Evolutionary conservation across 2,329 filamentous ascomycete species (phyloP), one percentile per base, ranked within the genome.

Genomic region (Colletotrichum sansevieriae): DNA sequence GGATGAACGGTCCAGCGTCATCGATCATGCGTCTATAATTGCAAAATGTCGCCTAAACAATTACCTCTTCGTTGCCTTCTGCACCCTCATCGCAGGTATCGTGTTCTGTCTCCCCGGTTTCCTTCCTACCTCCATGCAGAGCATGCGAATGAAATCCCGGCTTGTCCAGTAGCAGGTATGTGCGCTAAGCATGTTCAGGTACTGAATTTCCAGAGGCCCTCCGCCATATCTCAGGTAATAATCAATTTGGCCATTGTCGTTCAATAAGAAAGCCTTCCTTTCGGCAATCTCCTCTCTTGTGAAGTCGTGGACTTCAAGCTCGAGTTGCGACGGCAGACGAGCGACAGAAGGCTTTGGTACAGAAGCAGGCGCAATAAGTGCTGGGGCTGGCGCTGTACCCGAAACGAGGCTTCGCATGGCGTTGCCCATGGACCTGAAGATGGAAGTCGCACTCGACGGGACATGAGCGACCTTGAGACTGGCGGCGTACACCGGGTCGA

Each of bases 161-260:
- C 92, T 90, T 2, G 89, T 87, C 96, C 96, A 99, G 79, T 99
- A 99, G 77, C 92, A 95, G 64, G 93, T 94, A 79, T 99, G 96
- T 9, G 96, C 96, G 65, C 94, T 93, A 63, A 99, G 82, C 96
- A 99, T 99, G 73, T 97, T 98, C 41, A 98, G 81, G 77, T 99
- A 99, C 80, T 98, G 95, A 25, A 98, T 94, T 79, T 97, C 96
- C 41, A 99, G 83, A 4, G 95, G 91, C 0, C 96, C 96, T 2
- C 93, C 92, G 0, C 94, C 92, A 8, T 93, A 94, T 56, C 90
- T 90, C 56, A 99, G 82, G 74, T 91, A 97, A 79, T 90, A 99
- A 78, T 99, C 96, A 46, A 99, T 91, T 80, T 99, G 96, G 0
- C 95, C 95, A 72, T 98, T 98, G 74, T 99, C 96, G 73, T 99